Percentiles rank a stretch among this genome's conserved stretches.
Conservation (phyloP, 2,329 filamentous ascomycete species). For the Ophiostoma montium region DNA sequence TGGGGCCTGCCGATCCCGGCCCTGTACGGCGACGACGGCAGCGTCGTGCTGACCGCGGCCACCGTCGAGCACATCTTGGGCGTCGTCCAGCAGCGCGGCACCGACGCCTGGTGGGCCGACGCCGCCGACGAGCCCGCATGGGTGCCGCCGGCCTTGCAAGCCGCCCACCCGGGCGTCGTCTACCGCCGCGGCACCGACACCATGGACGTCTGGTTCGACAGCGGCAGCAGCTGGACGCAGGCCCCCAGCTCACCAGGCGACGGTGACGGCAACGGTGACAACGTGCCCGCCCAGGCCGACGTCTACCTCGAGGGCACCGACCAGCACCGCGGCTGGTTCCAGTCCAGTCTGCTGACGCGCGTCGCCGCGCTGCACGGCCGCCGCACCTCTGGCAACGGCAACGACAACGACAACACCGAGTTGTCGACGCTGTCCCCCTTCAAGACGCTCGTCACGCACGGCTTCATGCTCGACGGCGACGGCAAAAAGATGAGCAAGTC, state of each 20-base stretch:
- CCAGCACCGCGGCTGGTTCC: conserved; percentile 97
- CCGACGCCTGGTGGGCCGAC: conserved; percentile 94
- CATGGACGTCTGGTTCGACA: conserved; percentile 99
- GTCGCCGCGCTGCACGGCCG: conserved; percentile 55
- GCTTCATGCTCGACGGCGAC: conserved; percentile 76
- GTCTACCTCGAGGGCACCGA: conserved; percentile 90
- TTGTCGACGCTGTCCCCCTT: conserved; percentile 50
- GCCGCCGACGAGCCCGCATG: conserved; percentile 59
- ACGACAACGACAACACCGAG: background rate
- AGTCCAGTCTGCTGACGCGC: conserved; percentile 83
- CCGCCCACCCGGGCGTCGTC: conserved; percentile 26
- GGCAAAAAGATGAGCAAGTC: conserved; percentile 99
- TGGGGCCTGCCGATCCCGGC: conserved; percentile 97
- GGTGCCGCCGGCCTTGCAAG: conserved; percentile 51
- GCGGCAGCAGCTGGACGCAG: conserved; percentile 80
- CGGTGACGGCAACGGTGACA: conserved; percentile 17
- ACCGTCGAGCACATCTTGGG: conserved; percentile 75
- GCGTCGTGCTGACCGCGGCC: conserved; percentile 64
- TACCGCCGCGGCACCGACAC: conserved; percentile 77
- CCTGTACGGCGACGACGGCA: conserved; percentile 61
- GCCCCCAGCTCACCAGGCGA: no score
- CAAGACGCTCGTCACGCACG: conserved; percentile 82
- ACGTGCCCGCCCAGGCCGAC: conserved; percentile 43
- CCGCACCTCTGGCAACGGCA: conserved; percentile 8
- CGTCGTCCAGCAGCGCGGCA: conserved; percentile 61